Evolutionary conservation across 2,329 filamentous ascomycete genomes (phyloP).

Genomic region (Annulohypoxylon truncatum): DNA sequence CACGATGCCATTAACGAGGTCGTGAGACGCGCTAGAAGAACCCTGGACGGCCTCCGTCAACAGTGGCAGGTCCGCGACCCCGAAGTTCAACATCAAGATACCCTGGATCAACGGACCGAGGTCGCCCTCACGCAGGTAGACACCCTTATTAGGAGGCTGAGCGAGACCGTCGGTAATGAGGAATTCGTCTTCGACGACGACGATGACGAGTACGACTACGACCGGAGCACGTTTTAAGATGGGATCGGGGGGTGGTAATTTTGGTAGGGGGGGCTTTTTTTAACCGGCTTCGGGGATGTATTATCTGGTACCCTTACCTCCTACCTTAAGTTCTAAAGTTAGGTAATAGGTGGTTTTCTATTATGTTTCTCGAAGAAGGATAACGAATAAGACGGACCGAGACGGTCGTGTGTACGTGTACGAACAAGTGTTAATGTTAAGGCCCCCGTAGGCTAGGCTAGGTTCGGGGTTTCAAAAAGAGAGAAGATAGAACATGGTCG

Average conservation of each 20-base stretch:
- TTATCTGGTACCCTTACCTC: background rate
- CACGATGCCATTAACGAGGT: conserved; percentile 18
- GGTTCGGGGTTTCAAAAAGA: background rate
- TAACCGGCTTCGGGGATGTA: background rate
- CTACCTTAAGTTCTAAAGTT: background rate
- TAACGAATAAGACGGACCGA: conserved; percentile 2
- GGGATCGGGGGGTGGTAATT: background rate
- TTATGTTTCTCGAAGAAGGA: background rate
- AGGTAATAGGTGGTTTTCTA: background rate
- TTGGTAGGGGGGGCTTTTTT: background rate
- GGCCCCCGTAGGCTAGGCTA: background rate
- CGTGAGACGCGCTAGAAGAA: conserved; percentile 20
- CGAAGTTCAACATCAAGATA: conserved; percentile 18
- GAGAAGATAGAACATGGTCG: background rate
- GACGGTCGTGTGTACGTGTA: conserved; percentile 13
- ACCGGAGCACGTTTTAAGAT: conserved; percentile 1
- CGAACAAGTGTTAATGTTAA: conserved; percentile 18
- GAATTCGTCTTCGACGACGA: conserved; percentile 2
- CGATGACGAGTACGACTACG: conserved; percentile 5
- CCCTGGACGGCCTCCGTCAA: conserved; percentile 26
- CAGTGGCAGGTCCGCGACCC: conserved; percentile 16
- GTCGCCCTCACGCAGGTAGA: conserved; percentile 30
- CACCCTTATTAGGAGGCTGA: conserved; percentile 30
- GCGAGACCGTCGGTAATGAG: conserved; percentile 9
- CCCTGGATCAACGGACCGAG: conserved; percentile 2